Evolutionary conservation across 768 basidiomycete genomes (phyloP), one percentile per base, ranked within the genome.

Genomic region (Lactarius sp.): DNA sequence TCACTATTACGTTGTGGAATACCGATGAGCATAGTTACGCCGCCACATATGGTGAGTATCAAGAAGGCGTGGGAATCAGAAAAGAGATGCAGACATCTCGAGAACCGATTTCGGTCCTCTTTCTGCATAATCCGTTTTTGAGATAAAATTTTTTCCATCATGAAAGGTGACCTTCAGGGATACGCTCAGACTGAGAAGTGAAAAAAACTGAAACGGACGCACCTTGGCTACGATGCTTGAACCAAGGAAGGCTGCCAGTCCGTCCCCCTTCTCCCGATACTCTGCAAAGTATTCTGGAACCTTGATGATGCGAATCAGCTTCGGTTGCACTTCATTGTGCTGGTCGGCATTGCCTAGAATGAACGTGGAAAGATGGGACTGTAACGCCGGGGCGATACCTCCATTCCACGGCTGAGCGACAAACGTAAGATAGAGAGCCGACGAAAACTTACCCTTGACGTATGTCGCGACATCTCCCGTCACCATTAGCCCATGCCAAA

Each of bases 261-360:
- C 87, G 58, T 92, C 90, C 2, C 92, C 92, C 50, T 85, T 90
- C 55, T 93, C 90, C 61, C 91, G 80, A 70, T 90, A 97, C 72
- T 95, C 92, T 8, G 89, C 87, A 72, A 93, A 97, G 73, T 94
- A 95, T 37, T 95, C 93, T 0, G 94, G 93, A 8, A 94, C 81
- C 41, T 77, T 81, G 55, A 92, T 71, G 6, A 85, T 78, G 27
- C 85, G 82, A 46, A 85, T 83, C 34, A 76, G 74, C 36, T 84
- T 82, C n/a, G 91, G 79, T 69, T 92, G 91, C 22, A 88, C 76
- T 12, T 92, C 89, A 37, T 83, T 87, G 54, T 80, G 78, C 41
- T 88, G 69, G 39, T 92, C 88, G 3, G 84, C 77, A 57, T 79
- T 83, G 54, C 75, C 77, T 50, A 88, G 75, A 44, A 85, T 77